These are phyloP conservation scores for Hibiscus mutabilis DNA, from an alignment of 345 rosid species.

Conservation along the genomic window DNA sequence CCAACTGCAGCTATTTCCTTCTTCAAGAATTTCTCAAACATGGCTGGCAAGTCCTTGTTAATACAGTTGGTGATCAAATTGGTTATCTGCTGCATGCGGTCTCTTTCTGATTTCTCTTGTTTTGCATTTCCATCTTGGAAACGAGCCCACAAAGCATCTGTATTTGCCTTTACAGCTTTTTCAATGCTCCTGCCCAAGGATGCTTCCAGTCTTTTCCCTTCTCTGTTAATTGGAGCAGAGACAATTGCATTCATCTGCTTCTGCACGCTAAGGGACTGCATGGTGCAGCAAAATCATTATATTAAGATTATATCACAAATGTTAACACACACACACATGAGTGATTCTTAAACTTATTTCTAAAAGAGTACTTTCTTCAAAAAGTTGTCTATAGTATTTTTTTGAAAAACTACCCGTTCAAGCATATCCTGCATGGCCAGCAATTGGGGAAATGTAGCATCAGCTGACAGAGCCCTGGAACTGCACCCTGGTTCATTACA, in stretches of 20 bases:
- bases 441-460: conserved; percentile 39
- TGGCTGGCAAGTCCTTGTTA: conserved; percentile 43
- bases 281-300: conserved; percentile 9
- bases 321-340: not conserved
- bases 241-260: conserved; percentile 52
- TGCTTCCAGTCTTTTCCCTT: conserved; percentile 55
- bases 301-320: not conserved
- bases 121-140: conserved; percentile 56
- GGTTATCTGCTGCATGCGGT: conserved; percentile 46
- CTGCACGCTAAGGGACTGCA: conserved; percentile 45
- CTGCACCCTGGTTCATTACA: conserved; percentile 40
- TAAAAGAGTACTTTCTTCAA: too few relatives aligned
- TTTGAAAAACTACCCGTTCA: conserved; percentile 37
- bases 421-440: conserved; percentile 46
- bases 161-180: conserved; percentile 50
- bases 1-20: conserved; percentile 54
- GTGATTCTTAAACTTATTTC: too few relatives aligned
- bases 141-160: conserved; percentile 68
- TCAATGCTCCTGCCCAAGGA: conserved; percentile 55
- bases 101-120: conserved; percentile 53
- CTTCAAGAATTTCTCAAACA: conserved; percentile 52
- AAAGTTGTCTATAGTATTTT: not conserved
- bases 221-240: conserved; percentile 49
- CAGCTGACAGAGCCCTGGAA: conserved; percentile 33
- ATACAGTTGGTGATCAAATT: conserved; percentile 43